Evolutionary conservation across 768 basidiomycete species (phyloP).

Genomic region (Rhizopogon rudus): DNA sequence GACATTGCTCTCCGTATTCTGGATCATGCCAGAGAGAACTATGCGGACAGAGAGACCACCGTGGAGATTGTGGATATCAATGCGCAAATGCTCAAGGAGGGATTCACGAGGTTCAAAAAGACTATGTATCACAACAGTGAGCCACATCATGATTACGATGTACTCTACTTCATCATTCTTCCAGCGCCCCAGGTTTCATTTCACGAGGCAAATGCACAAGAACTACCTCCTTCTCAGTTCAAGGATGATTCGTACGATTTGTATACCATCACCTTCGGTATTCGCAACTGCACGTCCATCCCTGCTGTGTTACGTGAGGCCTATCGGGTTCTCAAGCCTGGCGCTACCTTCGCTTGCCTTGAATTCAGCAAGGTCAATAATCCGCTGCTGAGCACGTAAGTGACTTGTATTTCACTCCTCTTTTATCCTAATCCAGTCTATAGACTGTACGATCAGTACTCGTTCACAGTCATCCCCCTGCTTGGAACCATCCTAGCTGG

Average conservation of each 20-base stretch:
- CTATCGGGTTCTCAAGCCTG: slow-evolving; percentile 91
- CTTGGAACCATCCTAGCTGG: slow-evolving; percentile 96
- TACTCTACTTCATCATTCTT: slow-evolving; percentile 2
- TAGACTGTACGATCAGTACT: slow-evolving; percentile 92
- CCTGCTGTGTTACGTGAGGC: slow-evolving; percentile 86
- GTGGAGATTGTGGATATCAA: slow-evolving; percentile 96
- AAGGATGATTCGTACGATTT: slow-evolving; percentile 83
- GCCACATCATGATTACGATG: slow-evolving; percentile 17
- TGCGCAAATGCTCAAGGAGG: slow-evolving; percentile 91
- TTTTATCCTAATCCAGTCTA: slow-evolving; percentile 5
- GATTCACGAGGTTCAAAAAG: slow-evolving; percentile 84
- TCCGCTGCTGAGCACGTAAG: slow-evolving; percentile 81
- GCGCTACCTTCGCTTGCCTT: slow-evolving; percentile 91
- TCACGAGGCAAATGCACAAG: slow-evolving; percentile 90
- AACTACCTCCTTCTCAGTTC: slow-evolving; percentile 61
- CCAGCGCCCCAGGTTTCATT: slow-evolving; percentile 91
- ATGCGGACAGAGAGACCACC: slow-evolving; percentile 83
- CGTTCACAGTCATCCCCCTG: slow-evolving; percentile 91
- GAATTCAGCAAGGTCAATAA: slow-evolving; percentile 94
- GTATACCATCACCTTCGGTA: slow-evolving; percentile 98
- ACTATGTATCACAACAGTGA: slow-evolving; percentile 98
- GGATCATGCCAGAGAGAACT: slow-evolving; percentile 84
- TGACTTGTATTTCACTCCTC: slow-evolving; percentile 10
- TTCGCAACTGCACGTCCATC: slow-evolving; percentile 94
- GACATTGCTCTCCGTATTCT: slow-evolving; percentile 95